These are phyloP conservation scores for Nitzschia putrida DNA, from an alignment of 108 stramenopile genomes.

Conservation along the genomic window DNA sequence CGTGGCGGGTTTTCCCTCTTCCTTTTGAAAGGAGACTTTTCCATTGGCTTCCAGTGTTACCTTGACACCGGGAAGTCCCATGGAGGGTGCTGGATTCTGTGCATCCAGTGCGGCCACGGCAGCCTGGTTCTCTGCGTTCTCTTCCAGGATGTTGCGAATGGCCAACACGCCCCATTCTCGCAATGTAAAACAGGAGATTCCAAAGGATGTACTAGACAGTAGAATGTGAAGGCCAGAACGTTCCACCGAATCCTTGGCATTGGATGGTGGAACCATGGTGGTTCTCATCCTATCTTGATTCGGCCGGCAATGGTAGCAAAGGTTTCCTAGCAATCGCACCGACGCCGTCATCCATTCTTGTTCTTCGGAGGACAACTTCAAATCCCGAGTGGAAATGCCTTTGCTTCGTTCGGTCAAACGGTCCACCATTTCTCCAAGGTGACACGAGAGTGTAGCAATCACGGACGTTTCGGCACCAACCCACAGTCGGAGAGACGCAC, in stretches of 20 bases:
- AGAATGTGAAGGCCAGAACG: slow-evolving; percentile 76
- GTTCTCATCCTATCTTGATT: slow-evolving; percentile 75
- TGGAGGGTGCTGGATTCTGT: slow-evolving; percentile 64
- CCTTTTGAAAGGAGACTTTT: slow-evolving; percentile 52
- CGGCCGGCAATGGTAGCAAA: slow-evolving; percentile 61
- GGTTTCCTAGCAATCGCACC: slow-evolving; percentile 75
- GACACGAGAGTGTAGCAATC: slow-evolving; percentile 39
- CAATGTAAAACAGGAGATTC: slow-evolving; percentile 75
- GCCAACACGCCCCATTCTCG: slow-evolving; percentile 87
- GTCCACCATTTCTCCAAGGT: slow-evolving; percentile 63
- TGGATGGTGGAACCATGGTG: slow-evolving; percentile 45
- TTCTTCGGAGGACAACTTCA: slow-evolving; percentile 52
- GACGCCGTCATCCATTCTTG: slow-evolving; percentile 53
- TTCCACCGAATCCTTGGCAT: background rate
- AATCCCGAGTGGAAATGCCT: slow-evolving; percentile 59
- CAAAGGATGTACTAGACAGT: slow-evolving; percentile 73
- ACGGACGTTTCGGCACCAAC: slow-evolving; percentile 57
- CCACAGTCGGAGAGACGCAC: slow-evolving; percentile 33
- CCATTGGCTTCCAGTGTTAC: slow-evolving; percentile 67
- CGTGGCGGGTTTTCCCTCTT: background rate
- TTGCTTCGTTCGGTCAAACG: slow-evolving; percentile 36
- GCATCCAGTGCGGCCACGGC: slow-evolving; percentile 66
- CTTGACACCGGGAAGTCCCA: slow-evolving; percentile 70
- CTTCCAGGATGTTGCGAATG: slow-evolving; percentile 77
- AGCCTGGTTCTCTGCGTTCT: slow-evolving; percentile 65